Base-by-base conservation (phyloP, 306 rosid genomes). In the Sesbania bispinosa region DNA sequence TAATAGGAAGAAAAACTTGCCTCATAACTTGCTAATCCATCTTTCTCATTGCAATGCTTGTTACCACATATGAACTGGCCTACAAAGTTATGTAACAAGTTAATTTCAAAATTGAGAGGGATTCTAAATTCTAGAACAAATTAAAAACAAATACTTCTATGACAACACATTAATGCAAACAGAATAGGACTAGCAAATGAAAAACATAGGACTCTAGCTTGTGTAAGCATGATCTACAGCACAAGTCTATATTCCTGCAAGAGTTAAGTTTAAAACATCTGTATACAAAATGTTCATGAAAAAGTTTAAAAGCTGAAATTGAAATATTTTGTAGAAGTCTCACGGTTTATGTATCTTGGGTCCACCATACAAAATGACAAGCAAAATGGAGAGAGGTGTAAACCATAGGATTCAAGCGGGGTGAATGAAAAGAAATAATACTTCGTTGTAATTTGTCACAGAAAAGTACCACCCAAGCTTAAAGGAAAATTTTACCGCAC, bases 21-120 rank as follows among this genome's bases (percentile, higher is more conserved):
- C 92, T 90, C 98, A 10, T 88, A 93, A 88, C 97, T 93, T 52
- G 97, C 85, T 65, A 93, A 86, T 73, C 82, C 86, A 69, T 76
- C 87, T 75, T 85, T 93, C 71, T 78, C 87, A 67, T 88, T 61
- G 26, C 98, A 93, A 79, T 88, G 92, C 79, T 86, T 89, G 86
- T 87, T 90, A 35, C 97, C 97, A 45, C 98, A 90, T 61, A 86
- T 73, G 75, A 87, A 86, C 83, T 90, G 98, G 74, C 98, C 98
- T 90, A 94, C 72, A 80, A 81, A 74, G 76, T 82, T 57, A 30
- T 11, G 7, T 60, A 73, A 61, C 41, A 59, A 58, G 77, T 71
- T 68, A 78, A 60, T 43, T 58, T 51, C 51, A 70, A 78, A 59
- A 58, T 60, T 64, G 38, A 76, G 43, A 10, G 70, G 59, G 72